Evolutionary conservation across 140 eudicot genomes (phyloP), one percentile per base, ranked within the genome.

Genomic region (Erigeron philadelphicus): DNA sequence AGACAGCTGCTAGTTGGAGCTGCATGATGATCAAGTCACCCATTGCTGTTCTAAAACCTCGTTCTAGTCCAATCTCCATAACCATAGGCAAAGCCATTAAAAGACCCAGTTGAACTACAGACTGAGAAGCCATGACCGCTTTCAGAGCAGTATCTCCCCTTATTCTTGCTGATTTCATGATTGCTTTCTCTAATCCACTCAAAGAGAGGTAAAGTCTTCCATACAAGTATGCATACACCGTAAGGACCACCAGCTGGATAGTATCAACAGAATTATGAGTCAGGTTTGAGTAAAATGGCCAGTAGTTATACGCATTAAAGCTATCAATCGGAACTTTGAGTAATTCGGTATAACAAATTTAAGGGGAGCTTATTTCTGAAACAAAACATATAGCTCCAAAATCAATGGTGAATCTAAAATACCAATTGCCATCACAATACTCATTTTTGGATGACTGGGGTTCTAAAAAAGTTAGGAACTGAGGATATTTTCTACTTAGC

Each of bases 11-110:
- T 64, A 87, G 71, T 59, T 93, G 99, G 52, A 93, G 95, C 48
- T 93, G 96, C 99, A 93, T 93, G 68, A 89, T 82, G 56, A 93
- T 83, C 12, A 93, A 60, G 62, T 93, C 99, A 64, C 85, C 83
- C 15, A 82, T 71, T 61, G 99, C 97, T 41, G 97, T 85, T 79
- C 90, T 81, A 78, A 93, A 93, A 23, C 99, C 99, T 72, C 90
- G 81, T 61, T 93, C 99, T 10, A 93, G 82, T 16, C 95, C 99
- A 45, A 89, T 93, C 81, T 93, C 97, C 86, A 87, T 93, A n/a
- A 89, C 72, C 99, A 93, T 93, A 55, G 99, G 99, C 65, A 93
- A 78, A 11, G 95, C 86, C 95, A 85, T 93, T 18, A 93, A 66
- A 12, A 93, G 79, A 71, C 99, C 99, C 58, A 93, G 75, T 61